Evolutionary conservation across 768 basidiomycete species (phyloP), one percentile per base, ranked within the genome.

Genomic region (Panus rudis): DNA sequence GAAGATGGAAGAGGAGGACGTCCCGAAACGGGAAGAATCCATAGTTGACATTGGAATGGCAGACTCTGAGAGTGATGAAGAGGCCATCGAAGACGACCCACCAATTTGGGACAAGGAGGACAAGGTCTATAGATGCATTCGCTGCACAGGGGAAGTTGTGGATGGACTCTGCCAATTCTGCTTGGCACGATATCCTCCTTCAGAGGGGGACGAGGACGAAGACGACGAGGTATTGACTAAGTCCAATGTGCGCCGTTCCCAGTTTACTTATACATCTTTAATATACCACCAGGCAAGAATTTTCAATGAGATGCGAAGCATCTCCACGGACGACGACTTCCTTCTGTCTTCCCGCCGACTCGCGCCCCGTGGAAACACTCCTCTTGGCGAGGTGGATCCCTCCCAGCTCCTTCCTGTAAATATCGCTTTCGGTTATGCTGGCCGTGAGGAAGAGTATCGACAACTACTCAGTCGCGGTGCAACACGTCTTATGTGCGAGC

Each of bases 401-500:
- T 33, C 32, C 6, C 42, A 19, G 22, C 13, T 37, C 39, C 48
- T 22, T 6, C 52, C 39, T 2, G 23, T 23, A 16, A 45, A 39
- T 52, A 46, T 40, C 21, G 12, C n/a, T 7, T 2, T 7, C 7
- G 13, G 39, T 32, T 35, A 34, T 22, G 41, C 16, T 6, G 4
- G 24, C 34, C 31, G 39, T 10, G 11, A 11, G 32, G 49, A 55
- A 0, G 60, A 66, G 46, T 69, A 63, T 48, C 22, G 23, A 7
- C 31, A 28, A 21, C 39, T 51, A 5, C 42, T 51, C 10, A 21
- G n/a, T n/a, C 46, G 47, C 3, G 50, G 43, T 10, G 50, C 43
- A 6, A 41, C 50, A 23, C 58, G 54, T 21, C 49, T 58, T 30
- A 70, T 70, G 68, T 67, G 65, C 52, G 60, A 63, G 43, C 59